Base-by-base conservation (phyloP, 1,284 basidiomycete species). In the Ustilago tritici region DNA sequence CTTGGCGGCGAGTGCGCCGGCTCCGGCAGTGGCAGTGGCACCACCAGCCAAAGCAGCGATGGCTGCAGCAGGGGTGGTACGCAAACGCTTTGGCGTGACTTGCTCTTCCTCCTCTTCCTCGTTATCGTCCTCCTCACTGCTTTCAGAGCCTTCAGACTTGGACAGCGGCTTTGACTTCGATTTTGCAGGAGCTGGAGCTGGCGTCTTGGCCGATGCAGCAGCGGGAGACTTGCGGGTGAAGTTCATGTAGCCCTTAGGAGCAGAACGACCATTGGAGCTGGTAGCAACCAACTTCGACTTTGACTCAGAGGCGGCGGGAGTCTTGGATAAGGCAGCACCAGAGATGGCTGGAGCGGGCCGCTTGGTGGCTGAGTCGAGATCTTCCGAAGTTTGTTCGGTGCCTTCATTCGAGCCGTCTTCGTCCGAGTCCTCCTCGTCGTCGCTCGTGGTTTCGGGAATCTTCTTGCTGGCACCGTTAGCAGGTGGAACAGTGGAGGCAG, bases 331-430 rank as follows among this genome's bases (percentile, higher is more conserved):
- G 9, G 43, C 43, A 46, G 43, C 43, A 46, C 43, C 43, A 46
- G 43, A 46, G n/a, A 46, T 46, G 17, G 43, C 43, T 46, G 43
- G 43, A 6, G 50, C 23, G 2, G 67, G 52, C 7, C 34, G 56
- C 14, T 49, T 53, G 36, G 59, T 47, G 47, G 57, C 54, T 11
- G 56, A 55, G 53, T 47, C n/a, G 69, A 64, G 46, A 17, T 56
- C 67, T 12, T 78, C 76, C 17, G 75, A 77, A 31, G 70, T 73
- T 50, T 73, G 66, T 36, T 77, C 75, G 41, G 68, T 70, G 61
- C 71, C 71, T 28, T 75, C 64, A n/a, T 73, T 67, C 3, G 60
- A 63, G 10, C 15, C 63, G 11, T 62, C 60, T 5, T 70, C 63
- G 46, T 66, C 54, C 12, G 64, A 62, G 47, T 65, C 63, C 40